A percentile compares a stretch with the other conserved stretches of the same genome.
Evolutionary conservation across 176 grass and related monocot species (phyloP).

Genomic region (Bromus sterilis): DNA sequence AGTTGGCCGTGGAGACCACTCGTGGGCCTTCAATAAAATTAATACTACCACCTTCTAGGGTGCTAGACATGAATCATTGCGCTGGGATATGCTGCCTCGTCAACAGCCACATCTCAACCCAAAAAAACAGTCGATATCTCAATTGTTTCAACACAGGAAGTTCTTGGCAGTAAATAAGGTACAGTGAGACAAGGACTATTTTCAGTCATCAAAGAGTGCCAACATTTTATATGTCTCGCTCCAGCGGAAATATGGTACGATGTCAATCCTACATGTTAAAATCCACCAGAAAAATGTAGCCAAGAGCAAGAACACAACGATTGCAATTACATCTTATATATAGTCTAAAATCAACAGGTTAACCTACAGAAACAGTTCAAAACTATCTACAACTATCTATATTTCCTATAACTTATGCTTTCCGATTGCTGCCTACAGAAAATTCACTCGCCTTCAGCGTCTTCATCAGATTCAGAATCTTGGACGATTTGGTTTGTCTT

Average conservation of each 20-base stretch:
- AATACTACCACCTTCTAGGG: no score
- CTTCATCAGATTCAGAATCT: conserved; percentile 57
- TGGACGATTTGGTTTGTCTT: conserved; percentile 55
- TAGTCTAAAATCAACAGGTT: background rate
- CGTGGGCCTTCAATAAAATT: no score
- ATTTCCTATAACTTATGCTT: background rate
- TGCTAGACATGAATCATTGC: background rate
- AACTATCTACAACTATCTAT: background rate
- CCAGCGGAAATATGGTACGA: background rate
- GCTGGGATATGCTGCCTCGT: background rate
- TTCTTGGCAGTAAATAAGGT: background rate
- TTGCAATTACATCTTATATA: background rate
- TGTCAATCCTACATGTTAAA: background rate
- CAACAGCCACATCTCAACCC: no score
- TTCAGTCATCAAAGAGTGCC: background rate
- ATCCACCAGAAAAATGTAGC: background rate
- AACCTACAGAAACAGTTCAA: background rate
- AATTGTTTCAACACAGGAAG: background rate
- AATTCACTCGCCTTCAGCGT: conserved; percentile 16
- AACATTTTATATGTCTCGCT: background rate
- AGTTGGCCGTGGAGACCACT: no score
- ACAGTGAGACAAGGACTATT: background rate
- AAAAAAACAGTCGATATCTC: background rate
- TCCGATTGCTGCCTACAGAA: background rate
- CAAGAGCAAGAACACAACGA: background rate